A percentile compares a stretch with the other conserved stretches of the same genome.
phyloP scores from a whole-genome alignment of 352 stramenopile species.

The Phytopythium aichiense region DNA sequence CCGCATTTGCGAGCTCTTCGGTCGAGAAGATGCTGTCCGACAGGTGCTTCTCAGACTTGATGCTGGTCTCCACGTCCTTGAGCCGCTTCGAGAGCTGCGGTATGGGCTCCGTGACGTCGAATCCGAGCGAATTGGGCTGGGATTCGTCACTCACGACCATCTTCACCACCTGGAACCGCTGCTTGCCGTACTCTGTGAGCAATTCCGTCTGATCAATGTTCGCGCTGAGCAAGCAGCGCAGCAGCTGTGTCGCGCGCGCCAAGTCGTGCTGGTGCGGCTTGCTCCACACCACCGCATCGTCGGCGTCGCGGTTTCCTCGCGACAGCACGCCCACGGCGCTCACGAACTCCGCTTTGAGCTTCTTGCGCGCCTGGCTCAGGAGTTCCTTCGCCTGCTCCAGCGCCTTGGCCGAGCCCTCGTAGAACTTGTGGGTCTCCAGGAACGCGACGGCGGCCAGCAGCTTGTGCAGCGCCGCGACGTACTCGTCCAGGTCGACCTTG shows the following conservation, averaged over 20 bases:
- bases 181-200: slow-evolving; percentile 58
- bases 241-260: slow-evolving; percentile 47
- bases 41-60: slow-evolving; percentile 57
- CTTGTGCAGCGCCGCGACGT: slow-evolving; percentile 59
- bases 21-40: slow-evolving; percentile 43
- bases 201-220: slow-evolving; percentile 47
- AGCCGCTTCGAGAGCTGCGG: slow-evolving; percentile 31
- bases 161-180: slow-evolving; percentile 59
- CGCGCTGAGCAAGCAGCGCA: slow-evolving; percentile 58
- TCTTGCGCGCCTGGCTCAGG: slow-evolving; percentile 50
- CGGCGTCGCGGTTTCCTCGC: slow-evolving; percentile 31
- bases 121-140: slow-evolving; percentile 25
- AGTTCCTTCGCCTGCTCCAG: slow-evolving; percentile 64
- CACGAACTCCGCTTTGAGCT: slow-evolving; percentile 68
- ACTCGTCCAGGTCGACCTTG: slow-evolving; percentile 74
- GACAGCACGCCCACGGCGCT: slow-evolving; percentile 62
- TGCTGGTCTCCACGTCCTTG: slow-evolving; percentile 46
- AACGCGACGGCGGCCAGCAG: slow-evolving; percentile 67
- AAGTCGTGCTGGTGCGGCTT: slow-evolving; percentile 51
- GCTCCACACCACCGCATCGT: slow-evolving; percentile 25
- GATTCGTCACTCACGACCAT: slow-evolving; percentile 43
- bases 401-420: slow-evolving; percentile 71
- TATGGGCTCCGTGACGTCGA: slow-evolving; percentile 27
- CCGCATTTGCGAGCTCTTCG: slow-evolving; percentile 59
- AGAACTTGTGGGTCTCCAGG: slow-evolving; percentile 59